These are phyloP conservation scores for Teunomyces panamensis DNA, from an alignment of 805 yeast species.

Conservation along the genomic window DNA sequence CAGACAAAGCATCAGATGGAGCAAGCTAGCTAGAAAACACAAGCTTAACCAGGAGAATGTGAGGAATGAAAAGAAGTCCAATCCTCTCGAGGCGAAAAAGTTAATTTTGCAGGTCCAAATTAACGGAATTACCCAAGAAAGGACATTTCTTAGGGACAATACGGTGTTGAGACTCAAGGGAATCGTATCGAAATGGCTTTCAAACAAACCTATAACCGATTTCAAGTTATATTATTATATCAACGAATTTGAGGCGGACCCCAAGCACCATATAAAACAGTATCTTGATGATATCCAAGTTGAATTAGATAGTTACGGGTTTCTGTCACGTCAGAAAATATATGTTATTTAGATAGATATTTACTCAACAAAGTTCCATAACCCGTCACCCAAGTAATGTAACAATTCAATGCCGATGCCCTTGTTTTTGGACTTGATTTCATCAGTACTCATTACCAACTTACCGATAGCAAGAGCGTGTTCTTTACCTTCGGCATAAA, in stretches of 20 bases:
- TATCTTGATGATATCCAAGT: slow-evolving; percentile 29
- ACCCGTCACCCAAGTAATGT: slow-evolving; percentile 85
- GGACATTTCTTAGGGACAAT: slow-evolving; percentile 21
- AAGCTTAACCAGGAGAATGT: slow-evolving; percentile 11
- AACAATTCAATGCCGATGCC: slow-evolving; percentile 86
- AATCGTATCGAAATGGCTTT: slow-evolving; percentile 15
- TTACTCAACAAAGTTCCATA: slow-evolving; percentile 64
- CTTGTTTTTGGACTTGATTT: slow-evolving; percentile 76
- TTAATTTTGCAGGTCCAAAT: slow-evolving; percentile 9
- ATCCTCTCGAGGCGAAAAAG: slow-evolving; percentile 8
- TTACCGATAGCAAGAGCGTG: slow-evolving; percentile 89
- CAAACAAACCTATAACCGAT: slow-evolving; percentile 17
- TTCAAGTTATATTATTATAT: slow-evolving; percentile 25
- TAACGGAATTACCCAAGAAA: slow-evolving; percentile 6
- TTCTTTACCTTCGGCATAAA: slow-evolving; percentile 92
- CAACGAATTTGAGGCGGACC: slow-evolving; percentile 15
- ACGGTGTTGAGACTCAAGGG: slow-evolving; percentile 37
- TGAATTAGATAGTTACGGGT: slow-evolving; percentile 21
- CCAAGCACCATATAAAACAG: slow-evolving; percentile 13
- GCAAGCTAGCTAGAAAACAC: slow-evolving; percentile 35
- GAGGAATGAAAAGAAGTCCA: neutral
- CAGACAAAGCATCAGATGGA: slow-evolving; percentile 38
- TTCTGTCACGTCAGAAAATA: slow-evolving; percentile 20
- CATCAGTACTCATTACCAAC: slow-evolving; percentile 83
- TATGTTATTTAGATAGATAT: slow-evolving; percentile 11